These are phyloP conservation scores for Syncephalis plumigaleata DNA, from an alignment of 371 early-diverging fungal species.

Conservation along the genomic window DNA sequence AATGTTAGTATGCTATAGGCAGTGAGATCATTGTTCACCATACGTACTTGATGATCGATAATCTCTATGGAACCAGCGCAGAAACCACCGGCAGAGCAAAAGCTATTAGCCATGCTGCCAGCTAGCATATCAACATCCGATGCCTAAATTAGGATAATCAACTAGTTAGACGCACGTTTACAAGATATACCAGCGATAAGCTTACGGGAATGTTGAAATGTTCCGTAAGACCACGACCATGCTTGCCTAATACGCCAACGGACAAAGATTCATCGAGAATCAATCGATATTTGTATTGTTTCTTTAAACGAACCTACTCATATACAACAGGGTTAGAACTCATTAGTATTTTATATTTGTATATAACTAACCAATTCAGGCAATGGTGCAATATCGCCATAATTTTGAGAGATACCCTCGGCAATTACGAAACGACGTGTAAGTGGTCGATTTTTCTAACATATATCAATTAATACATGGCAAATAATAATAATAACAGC, in stretches of 20 bases:
- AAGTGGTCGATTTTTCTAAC: slow-evolving; percentile 52
- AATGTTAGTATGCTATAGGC: no score
- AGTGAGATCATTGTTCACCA: no score
- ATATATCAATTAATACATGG: slow-evolving; percentile 2
- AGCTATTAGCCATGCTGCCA: slow-evolving; percentile 75
- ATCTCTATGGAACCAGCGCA: slow-evolving; percentile 77
- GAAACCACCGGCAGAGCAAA: slow-evolving; percentile 92
- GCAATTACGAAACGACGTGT: slow-evolving; percentile 89
- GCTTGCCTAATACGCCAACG: slow-evolving; percentile 82
- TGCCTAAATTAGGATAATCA: slow-evolving; percentile 23
- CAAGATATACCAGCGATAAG: slow-evolving; percentile 2
- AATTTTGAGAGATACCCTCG: slow-evolving; percentile 92
- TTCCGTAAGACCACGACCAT: slow-evolving; percentile 84
- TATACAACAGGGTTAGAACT: not conserved
- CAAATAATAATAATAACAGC: not conserved
- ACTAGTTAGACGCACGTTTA: not conserved
- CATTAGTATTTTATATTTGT: not conserved
- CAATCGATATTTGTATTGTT: slow-evolving; percentile 92
- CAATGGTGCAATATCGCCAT: slow-evolving; percentile 84
- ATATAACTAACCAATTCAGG: slow-evolving; percentile 35
- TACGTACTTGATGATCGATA: slow-evolving; percentile 63
- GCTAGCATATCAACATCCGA: slow-evolving; percentile 85
- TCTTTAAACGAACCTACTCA: slow-evolving; percentile 61
- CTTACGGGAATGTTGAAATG: slow-evolving; percentile 49
- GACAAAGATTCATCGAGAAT: slow-evolving; percentile 94